Evolutionary conservation across 2,329 filamentous ascomycete genomes (phyloP), one percentile per base, ranked within the genome.

Genomic region (Venturia carpophila): DNA sequence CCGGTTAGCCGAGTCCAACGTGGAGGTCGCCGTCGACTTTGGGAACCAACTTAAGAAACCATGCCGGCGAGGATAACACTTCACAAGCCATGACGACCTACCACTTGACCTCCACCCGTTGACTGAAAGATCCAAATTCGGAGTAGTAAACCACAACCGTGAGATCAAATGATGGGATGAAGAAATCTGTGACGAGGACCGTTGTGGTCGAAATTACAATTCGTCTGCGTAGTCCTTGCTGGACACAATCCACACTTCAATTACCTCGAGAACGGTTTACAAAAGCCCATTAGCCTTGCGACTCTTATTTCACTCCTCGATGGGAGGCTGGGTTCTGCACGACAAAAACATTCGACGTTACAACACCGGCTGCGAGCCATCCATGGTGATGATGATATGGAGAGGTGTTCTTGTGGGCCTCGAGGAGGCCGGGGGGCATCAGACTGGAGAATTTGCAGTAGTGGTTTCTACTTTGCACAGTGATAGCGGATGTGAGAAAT

Each of bases 41-140:
- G 75, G 75, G 75, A 77, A 66, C 75, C 75, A 52, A 75, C 74
- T 67, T 77, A 71, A 67, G 24, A 1, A 42, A 58, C 5, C 27
- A 45, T 27, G 60, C 39, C 7, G 60, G 60, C 60, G 60, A 61
- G 60, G 60, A 42, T 45, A 45, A 45, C 42, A 61, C 39, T 39
- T 61, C 60, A 61, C 37, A 27, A 58, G 52, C 27, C 52, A 37
- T 37, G 30, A 58, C 37, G 17, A 19, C 15, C 52, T 17, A 58
- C 15, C 6, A 37, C 37, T 37, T 37, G 17, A 58, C 37, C 17
- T 58, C 52, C 30, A 10, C 15, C 9, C 17, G 37, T 58, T 27
- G 52, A n/a, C 52, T 37, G 7, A 17, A 5, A 58, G 19, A 37
- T 37, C 19, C 52, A 37, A 15, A 10, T n/a, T 37, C 21, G 47